Evolutionary conservation across 148 eudicot species (phyloP).

Genomic region (Suaeda aralocaspica): DNA sequence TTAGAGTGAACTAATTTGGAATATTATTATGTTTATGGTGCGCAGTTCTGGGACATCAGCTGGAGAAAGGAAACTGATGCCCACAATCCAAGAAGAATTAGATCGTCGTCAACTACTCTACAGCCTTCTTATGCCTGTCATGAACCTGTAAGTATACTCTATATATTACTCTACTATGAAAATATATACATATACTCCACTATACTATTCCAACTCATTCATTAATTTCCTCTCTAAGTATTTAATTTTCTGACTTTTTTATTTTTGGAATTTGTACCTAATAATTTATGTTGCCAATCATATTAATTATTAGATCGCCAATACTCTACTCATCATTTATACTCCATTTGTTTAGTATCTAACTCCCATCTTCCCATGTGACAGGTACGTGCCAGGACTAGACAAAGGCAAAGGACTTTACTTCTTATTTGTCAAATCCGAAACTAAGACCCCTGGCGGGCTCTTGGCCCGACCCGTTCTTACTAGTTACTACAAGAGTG

Average conservation of each 20-base stretch:
- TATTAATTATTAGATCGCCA: constrained; percentile 14
- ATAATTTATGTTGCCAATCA: constrained; percentile 28
- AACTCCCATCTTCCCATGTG: too few species aligned
- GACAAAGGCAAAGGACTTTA: constrained; percentile 85
- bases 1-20: too few species aligned
- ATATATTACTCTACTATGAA: too few species aligned
- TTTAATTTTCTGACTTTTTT: not conserved
- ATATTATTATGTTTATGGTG: not conserved
- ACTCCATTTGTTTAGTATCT: too few species aligned
- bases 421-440: constrained; percentile 75
- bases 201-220: too few species aligned
- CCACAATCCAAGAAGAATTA: constrained; percentile 75
- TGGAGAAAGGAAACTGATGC: constrained; percentile 87
- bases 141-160: constrained; percentile 66
- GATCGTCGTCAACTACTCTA: constrained; percentile 76
- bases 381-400: constrained; percentile 74
- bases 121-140: constrained; percentile 89
- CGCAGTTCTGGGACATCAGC: constrained; percentile 89
- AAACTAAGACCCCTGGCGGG: constrained; percentile 79
- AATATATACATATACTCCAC: too few species aligned
- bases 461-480: constrained; percentile 81
- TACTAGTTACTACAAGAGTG: constrained; percentile 84
- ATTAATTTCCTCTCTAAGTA: not conserved
- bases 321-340: too few species aligned
- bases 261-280: constrained; percentile 19